Evolutionary conservation across 164 flowering plant genomes (phyloP).

Genomic region (Kalanchoe fedtschenkoi): DNA sequence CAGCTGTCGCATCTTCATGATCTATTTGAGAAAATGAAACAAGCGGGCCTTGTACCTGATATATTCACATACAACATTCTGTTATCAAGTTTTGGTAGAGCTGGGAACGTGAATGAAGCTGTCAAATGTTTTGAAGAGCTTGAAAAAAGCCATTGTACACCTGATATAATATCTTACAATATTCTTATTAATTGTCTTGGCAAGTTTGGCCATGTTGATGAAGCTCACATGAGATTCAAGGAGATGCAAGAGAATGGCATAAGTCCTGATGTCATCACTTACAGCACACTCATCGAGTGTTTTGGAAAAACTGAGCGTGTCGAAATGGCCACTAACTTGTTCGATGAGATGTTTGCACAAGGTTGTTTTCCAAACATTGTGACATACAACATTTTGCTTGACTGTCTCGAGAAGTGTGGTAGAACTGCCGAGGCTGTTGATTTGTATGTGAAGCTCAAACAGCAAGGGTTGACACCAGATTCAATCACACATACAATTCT

Average conservation of each 20-base stretch:
- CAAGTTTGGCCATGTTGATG: conserved; percentile 80
- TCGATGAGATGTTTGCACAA: conserved; percentile 68
- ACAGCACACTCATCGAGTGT: conserved; percentile 91
- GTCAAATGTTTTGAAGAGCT: conserved; percentile 69
- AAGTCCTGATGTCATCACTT: conserved; percentile 88
- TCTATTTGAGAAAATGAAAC: conserved; percentile 74
- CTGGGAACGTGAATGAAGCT: conserved; percentile 60
- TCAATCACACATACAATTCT: conserved; percentile 72
- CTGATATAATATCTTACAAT: conserved; percentile 78
- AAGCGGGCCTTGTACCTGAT: conserved; percentile 67
- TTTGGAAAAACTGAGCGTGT: conserved; percentile 79
- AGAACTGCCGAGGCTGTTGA: conserved; percentile 81
- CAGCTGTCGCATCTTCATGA: conserved; percentile 49
- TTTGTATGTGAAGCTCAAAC: conserved; percentile 70
- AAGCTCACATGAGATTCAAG: conserved; percentile 87
- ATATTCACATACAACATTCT: conserved; percentile 84
- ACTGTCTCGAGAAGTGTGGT: conserved; percentile 79
- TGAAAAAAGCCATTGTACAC: conserved; percentile 48
- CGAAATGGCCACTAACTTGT: conserved; percentile 75
- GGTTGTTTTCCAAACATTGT: conserved; percentile 83
- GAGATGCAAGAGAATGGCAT: conserved; percentile 91
- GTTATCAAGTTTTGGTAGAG: conserved; percentile 73
- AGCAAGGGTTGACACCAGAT: conserved; percentile 86
- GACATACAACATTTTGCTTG: conserved; percentile 84
- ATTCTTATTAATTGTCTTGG: conserved; percentile 88